phyloP scores from a whole-genome alignment of 1,139 yeast species.

The Candida tropicalis region DNA sequence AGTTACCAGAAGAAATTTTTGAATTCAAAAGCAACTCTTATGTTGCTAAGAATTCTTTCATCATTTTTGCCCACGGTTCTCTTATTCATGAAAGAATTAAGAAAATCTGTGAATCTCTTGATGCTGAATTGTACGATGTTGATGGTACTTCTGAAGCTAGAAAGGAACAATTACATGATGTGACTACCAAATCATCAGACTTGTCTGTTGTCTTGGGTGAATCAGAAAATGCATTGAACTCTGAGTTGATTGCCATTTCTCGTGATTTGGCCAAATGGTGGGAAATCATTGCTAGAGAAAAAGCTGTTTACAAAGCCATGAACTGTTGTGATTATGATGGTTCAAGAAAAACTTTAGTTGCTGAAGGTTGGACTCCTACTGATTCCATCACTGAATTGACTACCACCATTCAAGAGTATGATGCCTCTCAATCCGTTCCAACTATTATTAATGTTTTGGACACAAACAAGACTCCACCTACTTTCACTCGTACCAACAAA shows the following conservation, averaged over 20 bases:
- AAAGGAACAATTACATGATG: conserved; percentile 54
- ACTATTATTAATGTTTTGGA: conserved; percentile 68
- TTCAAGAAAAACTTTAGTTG: conserved; percentile 63
- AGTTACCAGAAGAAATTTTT: conserved; percentile 53
- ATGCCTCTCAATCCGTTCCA: conserved; percentile 52
- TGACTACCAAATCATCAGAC: conserved; percentile 58
- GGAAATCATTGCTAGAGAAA: conserved; percentile 69
- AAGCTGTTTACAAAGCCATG: conserved; percentile 67
- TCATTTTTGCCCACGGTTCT: conserved; percentile 49
- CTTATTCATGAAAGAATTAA: conserved; percentile 42
- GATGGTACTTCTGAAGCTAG: conserved; percentile 33
- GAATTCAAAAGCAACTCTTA: conserved; percentile 36
- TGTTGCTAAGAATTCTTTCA: conserved; percentile 44
- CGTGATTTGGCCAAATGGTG: conserved; percentile 72
- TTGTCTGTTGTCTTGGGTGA: conserved; percentile 57
- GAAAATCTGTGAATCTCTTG: conserved; percentile 50
- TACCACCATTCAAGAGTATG: conserved; percentile 32
- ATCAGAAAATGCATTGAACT: conserved; percentile 59
- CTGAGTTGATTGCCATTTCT: conserved; percentile 75
- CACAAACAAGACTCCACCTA: conserved; percentile 75
- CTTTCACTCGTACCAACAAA: conserved; percentile 75
- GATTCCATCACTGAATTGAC: conserved; percentile 50
- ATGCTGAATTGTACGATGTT: conserved; percentile 44
- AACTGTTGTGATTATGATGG: conserved; percentile 69
- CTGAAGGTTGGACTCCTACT: conserved; percentile 82